Percentiles rank a stretch among this genome's conserved stretches.
phyloP scores from a whole-genome alignment of 108 stramenopile genomes.

The Phaeodactylum tricornutum region DNA sequence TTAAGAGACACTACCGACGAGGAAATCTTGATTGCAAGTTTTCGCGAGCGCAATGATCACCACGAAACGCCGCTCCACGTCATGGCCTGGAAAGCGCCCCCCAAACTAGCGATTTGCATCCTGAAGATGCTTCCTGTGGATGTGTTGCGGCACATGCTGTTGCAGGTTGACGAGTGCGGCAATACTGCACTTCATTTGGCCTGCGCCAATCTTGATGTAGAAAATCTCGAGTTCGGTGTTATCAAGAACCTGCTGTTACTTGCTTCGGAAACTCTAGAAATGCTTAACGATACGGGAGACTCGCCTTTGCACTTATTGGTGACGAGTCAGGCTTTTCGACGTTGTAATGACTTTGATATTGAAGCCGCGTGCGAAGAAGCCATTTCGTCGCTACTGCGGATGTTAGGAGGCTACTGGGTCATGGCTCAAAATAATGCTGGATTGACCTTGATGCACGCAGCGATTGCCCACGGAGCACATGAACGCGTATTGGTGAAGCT shows the following conservation, averaged over 20 bases:
- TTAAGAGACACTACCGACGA: too few species aligned
- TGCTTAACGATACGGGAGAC: conserved; percentile 43
- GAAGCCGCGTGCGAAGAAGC: conserved; percentile 10
- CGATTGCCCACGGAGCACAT: conserved; percentile 32
- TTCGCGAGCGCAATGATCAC: too few species aligned
- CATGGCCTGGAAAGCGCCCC: too few species aligned
- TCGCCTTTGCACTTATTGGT: conserved; percentile 44
- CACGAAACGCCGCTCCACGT: too few species aligned
- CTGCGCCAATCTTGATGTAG: too few species aligned
- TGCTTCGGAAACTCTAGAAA: conserved; percentile 25
- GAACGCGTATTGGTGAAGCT: conserved; percentile 31
- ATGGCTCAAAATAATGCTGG: conserved; percentile 16
- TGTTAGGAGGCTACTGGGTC: conserved; percentile 1
- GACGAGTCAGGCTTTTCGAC: conserved; percentile 23
- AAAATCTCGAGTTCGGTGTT: conserved; percentile 16
- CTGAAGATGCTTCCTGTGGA: too few species aligned
- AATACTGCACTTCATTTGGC: too few species aligned
- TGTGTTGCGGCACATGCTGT: too few species aligned
- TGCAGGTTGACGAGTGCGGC: too few species aligned
- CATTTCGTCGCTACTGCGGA: conserved; percentile 7
- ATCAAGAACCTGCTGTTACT: conserved; percentile 25
- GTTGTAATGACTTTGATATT: conserved; percentile 1
- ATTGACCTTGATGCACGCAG: conserved; percentile 38
- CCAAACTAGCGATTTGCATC: too few species aligned
- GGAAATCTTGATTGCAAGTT: too few species aligned